Evolutionary conservation across 1,284 basidiomycete species (phyloP), one percentile per base, ranked within the genome.

Genomic region (Trichosporon sp.): DNA sequence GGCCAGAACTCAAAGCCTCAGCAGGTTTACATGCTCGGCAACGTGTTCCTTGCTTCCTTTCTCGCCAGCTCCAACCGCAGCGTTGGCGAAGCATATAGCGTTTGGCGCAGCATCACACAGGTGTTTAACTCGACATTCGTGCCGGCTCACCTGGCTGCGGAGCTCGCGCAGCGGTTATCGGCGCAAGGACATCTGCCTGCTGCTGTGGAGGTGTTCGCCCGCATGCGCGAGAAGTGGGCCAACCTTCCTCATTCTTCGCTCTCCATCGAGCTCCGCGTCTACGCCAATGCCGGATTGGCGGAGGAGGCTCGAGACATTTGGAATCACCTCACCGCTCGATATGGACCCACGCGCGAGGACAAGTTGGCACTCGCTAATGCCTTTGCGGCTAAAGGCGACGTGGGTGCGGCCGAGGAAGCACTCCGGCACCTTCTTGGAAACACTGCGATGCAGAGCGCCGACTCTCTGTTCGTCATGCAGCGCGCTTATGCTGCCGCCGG

Each of bases 401-500:
- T 69, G 1, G 51, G 67, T 14, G 65, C 46, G 4, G 38, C 70
- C 2, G 14, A 46, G 7, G n/a, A 65, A 7, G 51, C 51, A 0
- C 48, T 73, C 4, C 14, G 5, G 16, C 16, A 48, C n/a, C 21
- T 74, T 12, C 43, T 68, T 5, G 74, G 68, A 1, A 12, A 21
- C 2, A 63, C 37, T 0, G 38, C 70, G 1, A 65, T 66, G 7
- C 35, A 56, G 1, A 16, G 68, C 2, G 46, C 73, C 0, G 68
- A 74, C 10, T 71, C 71, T 1, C 69, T 78, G 1, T 21, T 63
- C 3, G 40, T 76, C 12, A 68, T 80, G 10, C 73, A 77, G 48
- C 74, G 71, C 0, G 78, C 78, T 1, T 67, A 70, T 12, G 68
- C 78, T n/a, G 67, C 72, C 6, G 70, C 72, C 0, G 73, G 73